Percentiles rank a stretch among this genome's conserved stretches.
Conservation (phyloP, 805 yeast species). For the Suhomyces faveliae region DNA sequence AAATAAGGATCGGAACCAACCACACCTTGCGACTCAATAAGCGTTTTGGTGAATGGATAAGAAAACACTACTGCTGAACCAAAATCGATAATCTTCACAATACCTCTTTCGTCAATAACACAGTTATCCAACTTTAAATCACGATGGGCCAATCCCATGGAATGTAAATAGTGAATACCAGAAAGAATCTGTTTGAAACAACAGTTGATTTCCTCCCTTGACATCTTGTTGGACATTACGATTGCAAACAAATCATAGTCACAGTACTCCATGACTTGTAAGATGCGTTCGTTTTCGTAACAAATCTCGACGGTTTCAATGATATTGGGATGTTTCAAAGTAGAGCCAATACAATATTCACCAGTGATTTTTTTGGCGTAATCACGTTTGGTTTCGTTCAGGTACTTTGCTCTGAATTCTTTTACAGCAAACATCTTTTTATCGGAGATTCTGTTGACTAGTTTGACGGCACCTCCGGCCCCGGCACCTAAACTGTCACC, state of each 20-base stretch:
- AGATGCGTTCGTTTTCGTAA: conserved; percentile 80
- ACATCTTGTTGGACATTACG: conserved; percentile 91
- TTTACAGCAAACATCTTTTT: conserved; percentile 82
- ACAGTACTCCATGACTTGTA: conserved; percentile 94
- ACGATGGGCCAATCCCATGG: conserved; percentile 85
- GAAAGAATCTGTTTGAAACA: conserved; percentile 84
- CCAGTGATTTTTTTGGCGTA: conserved; percentile 91
- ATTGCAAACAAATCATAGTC: conserved; percentile 91
- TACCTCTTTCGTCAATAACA: conserved; percentile 78
- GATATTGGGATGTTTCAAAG: conserved; percentile 85
- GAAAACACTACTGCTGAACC: conserved; percentile 91
- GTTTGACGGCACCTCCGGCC: conserved; percentile 87
- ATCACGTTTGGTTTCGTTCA: conserved; percentile 74
- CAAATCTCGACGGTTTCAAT: conserved; percentile 90
- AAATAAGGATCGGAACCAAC: conserved; percentile 88
- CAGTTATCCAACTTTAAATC: conserved; percentile 92
- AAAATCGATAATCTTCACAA: conserved; percentile 87
- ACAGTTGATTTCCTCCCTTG: conserved; percentile 73
- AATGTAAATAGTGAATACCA: conserved; percentile 79
- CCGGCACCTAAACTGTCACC: conserved; percentile 92
- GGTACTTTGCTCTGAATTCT: conserved; percentile 78
- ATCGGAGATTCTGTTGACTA: conserved; percentile 68
- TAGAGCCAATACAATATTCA: conserved; percentile 91
- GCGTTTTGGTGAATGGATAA: conserved; percentile 73
- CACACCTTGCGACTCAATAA: conserved; percentile 77